Conservation (phyloP, 2,329 filamentous ascomycete species). For the Talaromyces pinophilus region DNA sequence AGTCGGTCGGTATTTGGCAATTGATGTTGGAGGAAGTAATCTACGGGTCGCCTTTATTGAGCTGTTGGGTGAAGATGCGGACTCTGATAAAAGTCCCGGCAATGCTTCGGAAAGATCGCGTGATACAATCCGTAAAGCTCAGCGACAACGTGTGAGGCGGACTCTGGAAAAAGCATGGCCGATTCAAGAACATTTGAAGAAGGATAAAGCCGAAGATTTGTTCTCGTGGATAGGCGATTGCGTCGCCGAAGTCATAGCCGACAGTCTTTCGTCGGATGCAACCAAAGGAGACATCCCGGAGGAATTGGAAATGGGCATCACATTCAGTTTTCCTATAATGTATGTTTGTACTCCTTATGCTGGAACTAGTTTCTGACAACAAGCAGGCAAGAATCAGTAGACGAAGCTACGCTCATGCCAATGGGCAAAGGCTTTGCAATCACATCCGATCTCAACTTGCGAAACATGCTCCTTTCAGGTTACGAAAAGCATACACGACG, state of each 20-base stretch:
- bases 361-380: neutral
- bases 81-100: constrained; percentile 36
- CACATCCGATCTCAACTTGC: constrained; percentile 56
- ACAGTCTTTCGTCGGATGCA: constrained; percentile 47
- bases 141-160: constrained; percentile 48
- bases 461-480: constrained; percentile 56
- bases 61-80: constrained; percentile 47
- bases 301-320: constrained; percentile 53
- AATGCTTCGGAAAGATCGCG: constrained; percentile 41
- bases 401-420: constrained; percentile 58
- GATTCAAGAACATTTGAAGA: constrained; percentile 57
- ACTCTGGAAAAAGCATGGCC: constrained; percentile 56
- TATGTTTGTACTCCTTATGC: constrained; percentile 31
- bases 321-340: constrained; percentile 55
- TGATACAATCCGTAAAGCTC: constrained; percentile 49
- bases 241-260: constrained; percentile 70
- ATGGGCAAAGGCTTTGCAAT: constrained; percentile 63
- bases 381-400: constrained; percentile 54
- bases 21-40: constrained; percentile 60
- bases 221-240: constrained; percentile 81
- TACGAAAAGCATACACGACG: constrained; percentile 55
- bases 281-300: constrained; percentile 43
- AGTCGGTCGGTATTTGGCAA: constrained; percentile 57
- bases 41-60: constrained; percentile 60
- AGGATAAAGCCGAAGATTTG: constrained; percentile 70